phyloP scores from a whole-genome alignment of 2,329 filamentous ascomycete genomes.

The Fusarium mundagurra region DNA sequence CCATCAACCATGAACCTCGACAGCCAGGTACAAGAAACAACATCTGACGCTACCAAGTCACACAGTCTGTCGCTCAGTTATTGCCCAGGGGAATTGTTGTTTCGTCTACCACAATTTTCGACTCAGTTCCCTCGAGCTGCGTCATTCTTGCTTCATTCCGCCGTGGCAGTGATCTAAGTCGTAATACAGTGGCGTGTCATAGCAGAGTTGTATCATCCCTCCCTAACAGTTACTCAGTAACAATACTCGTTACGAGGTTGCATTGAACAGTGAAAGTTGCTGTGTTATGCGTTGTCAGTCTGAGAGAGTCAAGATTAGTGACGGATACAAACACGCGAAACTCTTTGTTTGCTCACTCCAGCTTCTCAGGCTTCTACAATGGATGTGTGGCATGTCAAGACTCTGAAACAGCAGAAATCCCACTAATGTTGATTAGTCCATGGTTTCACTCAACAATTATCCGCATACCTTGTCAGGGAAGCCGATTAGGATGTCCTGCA shows the following conservation, averaged over 20 bases:
- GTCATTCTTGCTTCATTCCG: conserved; percentile 37
- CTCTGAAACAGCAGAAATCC: not conserved
- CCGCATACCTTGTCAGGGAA: not conserved
- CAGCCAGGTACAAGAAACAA: conserved; percentile 3
- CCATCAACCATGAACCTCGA: not conserved
- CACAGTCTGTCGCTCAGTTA: not conserved
- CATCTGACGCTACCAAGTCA: not conserved
- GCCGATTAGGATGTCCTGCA: conserved; percentile 4
- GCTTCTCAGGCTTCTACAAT: not conserved
- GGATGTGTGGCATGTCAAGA: not conserved
- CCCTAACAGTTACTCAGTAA: not conserved
- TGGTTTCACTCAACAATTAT: not conserved
- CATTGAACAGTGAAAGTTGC: not conserved
- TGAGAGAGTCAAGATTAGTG: not conserved
- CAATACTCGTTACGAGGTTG: not conserved
- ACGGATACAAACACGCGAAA: not conserved
- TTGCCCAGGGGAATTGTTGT: not conserved
- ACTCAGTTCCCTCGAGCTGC: conserved; percentile 2
- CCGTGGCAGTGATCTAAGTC: not conserved
- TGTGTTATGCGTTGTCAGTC: conserved; percentile 8
- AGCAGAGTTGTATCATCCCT: conserved; percentile 3
- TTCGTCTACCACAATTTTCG: conserved; percentile 2
- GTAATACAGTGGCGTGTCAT: conserved; percentile 31
- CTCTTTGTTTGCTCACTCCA: not conserved
- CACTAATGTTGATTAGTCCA: not conserved